Evolutionary conservation across 2,329 filamentous ascomycete genomes (phyloP).

Genomic region (Fusarium caatingaense): DNA sequence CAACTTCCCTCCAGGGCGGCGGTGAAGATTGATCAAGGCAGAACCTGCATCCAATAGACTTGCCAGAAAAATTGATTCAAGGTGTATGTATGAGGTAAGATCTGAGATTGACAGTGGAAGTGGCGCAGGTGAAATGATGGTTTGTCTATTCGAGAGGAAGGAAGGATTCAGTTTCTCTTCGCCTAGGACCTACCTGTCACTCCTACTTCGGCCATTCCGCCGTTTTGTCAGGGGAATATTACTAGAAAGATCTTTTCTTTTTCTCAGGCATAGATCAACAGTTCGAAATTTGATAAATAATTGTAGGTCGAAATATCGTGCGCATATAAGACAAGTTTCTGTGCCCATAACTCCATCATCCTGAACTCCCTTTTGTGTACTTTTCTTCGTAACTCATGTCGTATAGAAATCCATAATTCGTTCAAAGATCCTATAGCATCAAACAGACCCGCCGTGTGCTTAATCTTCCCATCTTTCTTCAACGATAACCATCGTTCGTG

Average conservation of each 20-base stretch:
- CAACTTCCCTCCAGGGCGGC: background rate
- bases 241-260: background rate
- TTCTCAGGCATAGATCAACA: background rate
- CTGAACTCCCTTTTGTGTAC: background rate
- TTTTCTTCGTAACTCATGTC: background rate
- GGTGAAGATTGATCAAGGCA: background rate
- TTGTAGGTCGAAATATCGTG: background rate
- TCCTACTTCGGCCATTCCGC: too few species aligned
- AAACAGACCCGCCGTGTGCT: background rate
- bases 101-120: background rate
- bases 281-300: background rate
- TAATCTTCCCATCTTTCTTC: background rate
- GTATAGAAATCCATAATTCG: background rate
- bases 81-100: background rate
- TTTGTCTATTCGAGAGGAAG: background rate
- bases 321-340: background rate
- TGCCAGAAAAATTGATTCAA: background rate
- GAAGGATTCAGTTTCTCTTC: background rate
- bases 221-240: too few species aligned
- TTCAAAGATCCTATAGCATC: background rate
- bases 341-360: background rate
- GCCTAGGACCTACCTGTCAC: too few species aligned
- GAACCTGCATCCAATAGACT: background rate
- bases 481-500: background rate
- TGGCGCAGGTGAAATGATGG: background rate